These are phyloP conservation scores for Polygonum aviculare DNA, from an alignment of 148 eudicot genomes.

Conservation along the genomic window DNA sequence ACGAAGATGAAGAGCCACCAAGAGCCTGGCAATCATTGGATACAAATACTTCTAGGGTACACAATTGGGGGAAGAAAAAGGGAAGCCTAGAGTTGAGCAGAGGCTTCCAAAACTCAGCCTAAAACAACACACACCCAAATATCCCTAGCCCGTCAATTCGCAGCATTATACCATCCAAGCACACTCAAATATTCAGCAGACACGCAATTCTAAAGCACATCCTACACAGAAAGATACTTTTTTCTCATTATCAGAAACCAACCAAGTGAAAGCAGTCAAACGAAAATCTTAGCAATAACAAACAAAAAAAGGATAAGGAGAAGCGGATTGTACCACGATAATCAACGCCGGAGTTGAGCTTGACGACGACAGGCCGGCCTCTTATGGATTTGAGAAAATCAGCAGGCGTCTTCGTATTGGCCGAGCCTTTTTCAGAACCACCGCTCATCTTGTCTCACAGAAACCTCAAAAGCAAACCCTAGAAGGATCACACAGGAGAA, in stretches of 20 bases:
- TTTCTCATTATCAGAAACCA: neutral
- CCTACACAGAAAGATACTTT: neutral
- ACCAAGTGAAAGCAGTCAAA: neutral
- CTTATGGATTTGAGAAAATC: slow-evolving; percentile 95
- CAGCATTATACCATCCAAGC: neutral
- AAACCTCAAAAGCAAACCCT: slow-evolving; percentile 1
- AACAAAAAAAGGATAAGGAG: neutral
- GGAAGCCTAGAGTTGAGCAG: neutral
- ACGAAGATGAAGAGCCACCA: neutral
- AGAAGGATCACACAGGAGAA: neutral
- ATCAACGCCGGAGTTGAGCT: slow-evolving; percentile 94
- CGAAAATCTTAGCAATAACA: neutral
- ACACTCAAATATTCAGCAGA: neutral
- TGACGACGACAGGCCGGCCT: slow-evolving; percentile 96
- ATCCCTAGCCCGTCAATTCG: neutral
- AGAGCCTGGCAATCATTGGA: neutral
- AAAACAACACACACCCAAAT: neutral
- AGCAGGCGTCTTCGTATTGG: slow-evolving; percentile 77
- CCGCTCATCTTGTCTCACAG: slow-evolving; percentile 50
- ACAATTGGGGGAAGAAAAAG: neutral
- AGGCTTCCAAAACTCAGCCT: neutral
- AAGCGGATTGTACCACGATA: slow-evolving; percentile 52
- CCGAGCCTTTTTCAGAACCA: slow-evolving; percentile 54
- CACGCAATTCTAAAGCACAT: neutral
- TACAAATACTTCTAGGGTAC: neutral